A percentile compares a stretch with the other conserved stretches of the same genome.
phyloP scores from a whole-genome alignment of 2,329 filamentous ascomycete species.

The Talaromyces islandicus region DNA sequence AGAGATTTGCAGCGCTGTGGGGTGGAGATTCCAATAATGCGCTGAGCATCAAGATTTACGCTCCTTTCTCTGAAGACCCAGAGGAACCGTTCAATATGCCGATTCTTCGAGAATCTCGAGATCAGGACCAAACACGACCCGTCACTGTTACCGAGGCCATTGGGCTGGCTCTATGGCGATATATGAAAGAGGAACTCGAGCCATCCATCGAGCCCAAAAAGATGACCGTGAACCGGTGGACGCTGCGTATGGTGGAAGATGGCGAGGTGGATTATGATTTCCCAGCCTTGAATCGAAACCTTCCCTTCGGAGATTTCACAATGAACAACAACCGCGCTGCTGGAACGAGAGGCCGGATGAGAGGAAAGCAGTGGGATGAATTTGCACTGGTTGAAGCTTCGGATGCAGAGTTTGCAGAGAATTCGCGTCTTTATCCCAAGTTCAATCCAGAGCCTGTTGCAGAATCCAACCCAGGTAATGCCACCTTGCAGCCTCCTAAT shows the following conservation, averaged over 20 bases:
- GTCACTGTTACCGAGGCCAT: slow-evolving; percentile 59
- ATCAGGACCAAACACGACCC: slow-evolving; percentile 40
- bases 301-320: slow-evolving; percentile 58
- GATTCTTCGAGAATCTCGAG: slow-evolving; percentile 50
- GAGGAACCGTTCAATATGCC: slow-evolving; percentile 55
- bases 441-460: slow-evolving; percentile 34
- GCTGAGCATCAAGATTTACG: slow-evolving; percentile 59
- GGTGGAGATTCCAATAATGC: slow-evolving; percentile 56
- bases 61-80: slow-evolving; percentile 52
- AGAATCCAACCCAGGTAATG: slow-evolving; percentile 21
- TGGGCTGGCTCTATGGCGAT: slow-evolving; percentile 57
- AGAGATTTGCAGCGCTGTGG: slow-evolving; percentile 54
- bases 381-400: slow-evolving; percentile 60
- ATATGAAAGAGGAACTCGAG: slow-evolving; percentile 52
- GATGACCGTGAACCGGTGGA: slow-evolving; percentile 58
- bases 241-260: slow-evolving; percentile 62
- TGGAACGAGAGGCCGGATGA: slow-evolving; percentile 47
- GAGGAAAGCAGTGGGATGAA: slow-evolving; percentile 62
- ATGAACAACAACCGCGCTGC: slow-evolving; percentile 60
- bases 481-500: slow-evolving; percentile 14
- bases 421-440: slow-evolving; percentile 51
- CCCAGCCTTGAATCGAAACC: slow-evolving; percentile 51
- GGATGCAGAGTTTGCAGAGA: slow-evolving; percentile 50
- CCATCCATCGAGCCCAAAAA: slow-evolving; percentile 48
- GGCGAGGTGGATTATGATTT: slow-evolving; percentile 64